Evolutionary conservation across 2,329 filamentous ascomycete species (phyloP), one percentile per base, ranked within the genome.

Genomic region (Cladorrhinum sp.): DNA sequence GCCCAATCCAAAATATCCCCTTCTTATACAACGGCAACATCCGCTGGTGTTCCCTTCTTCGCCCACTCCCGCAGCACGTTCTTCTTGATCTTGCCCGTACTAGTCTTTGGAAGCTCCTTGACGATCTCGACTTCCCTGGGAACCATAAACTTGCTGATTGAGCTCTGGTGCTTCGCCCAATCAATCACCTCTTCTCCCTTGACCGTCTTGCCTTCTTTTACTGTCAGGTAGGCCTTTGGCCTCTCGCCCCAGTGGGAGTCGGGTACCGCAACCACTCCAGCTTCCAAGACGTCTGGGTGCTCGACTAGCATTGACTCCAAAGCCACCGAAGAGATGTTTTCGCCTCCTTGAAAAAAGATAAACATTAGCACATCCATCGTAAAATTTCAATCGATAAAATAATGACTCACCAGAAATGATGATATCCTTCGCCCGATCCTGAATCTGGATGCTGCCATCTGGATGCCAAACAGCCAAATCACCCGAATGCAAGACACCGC

Each of bases 81-180:
- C 85, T 99, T 99, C 83, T 92, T 88, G 62, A 98, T 83, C 82
- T 99, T 99, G 2, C 95, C 95, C 0, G 95, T 99, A 74, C 90
- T 95, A 26, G 95, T 99, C 83, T 99, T 99, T 9, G 95, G 95
- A 66, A 99, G 79, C 74, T 97, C 93, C 5, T 78, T 67, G n/a
- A 99, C 85, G 49, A 98, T 79, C 74, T 96, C 91, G 0, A 88
- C 83, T 71, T 88, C 86, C 46, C 82, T 74, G 24, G 86, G 86
- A 14, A 89, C 87, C 95, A 98, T 98, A 72, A 97, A 99, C 66
- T 87, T 86, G 76, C 90, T 93, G 68, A 99, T 96, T 26, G 81
- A 81, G 71, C 89, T 90, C 69, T 90, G 83, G 65, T 89, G 80
- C 74, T 88, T 93, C 2, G 93, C 92, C 95, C 95, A 99, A 53